Conservation (phyloP, 1,284 basidiomycete genomes). For the Cerioporus squamosus region DNA sequence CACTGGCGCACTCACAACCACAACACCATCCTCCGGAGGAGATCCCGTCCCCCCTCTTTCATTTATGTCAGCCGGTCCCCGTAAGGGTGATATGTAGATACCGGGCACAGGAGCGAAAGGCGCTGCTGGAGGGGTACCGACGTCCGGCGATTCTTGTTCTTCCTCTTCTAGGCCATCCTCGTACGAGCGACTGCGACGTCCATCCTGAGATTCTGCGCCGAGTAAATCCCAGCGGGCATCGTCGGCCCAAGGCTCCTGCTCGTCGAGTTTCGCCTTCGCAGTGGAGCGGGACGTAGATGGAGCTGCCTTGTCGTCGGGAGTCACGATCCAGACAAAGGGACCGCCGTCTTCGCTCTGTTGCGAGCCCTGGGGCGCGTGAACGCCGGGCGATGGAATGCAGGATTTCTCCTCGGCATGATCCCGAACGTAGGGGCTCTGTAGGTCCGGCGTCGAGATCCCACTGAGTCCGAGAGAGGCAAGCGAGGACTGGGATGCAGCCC, state of each 20-base stretch:
- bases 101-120: conserved; percentile 49
- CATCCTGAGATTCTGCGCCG: too few relatives aligned
- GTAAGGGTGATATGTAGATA: conserved; percentile 53
- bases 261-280: too few relatives aligned
- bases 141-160: not conserved
- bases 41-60: not conserved
- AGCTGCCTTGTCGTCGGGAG: too few relatives aligned
- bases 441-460: not conserved
- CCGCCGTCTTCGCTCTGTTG: too few relatives aligned
- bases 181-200: not conserved
- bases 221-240: too few relatives aligned
- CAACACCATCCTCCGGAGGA: too few relatives aligned
- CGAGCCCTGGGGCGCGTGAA: too few relatives aligned
- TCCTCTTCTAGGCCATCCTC: not conserved
- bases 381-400: not conserved
- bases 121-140: not conserved
- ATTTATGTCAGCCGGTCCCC: conserved; percentile 7
- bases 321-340: conserved; percentile 13
- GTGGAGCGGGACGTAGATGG: too few relatives aligned
- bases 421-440: not conserved
- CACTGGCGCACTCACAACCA: too few relatives aligned
- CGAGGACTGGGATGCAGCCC: not conserved
- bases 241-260: too few relatives aligned
- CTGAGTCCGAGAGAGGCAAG: not conserved
- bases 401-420: too few relatives aligned